Base-by-base conservation (phyloP, 2,329 filamentous ascomycete species). In the Calonectria multiphialidica region DNA sequence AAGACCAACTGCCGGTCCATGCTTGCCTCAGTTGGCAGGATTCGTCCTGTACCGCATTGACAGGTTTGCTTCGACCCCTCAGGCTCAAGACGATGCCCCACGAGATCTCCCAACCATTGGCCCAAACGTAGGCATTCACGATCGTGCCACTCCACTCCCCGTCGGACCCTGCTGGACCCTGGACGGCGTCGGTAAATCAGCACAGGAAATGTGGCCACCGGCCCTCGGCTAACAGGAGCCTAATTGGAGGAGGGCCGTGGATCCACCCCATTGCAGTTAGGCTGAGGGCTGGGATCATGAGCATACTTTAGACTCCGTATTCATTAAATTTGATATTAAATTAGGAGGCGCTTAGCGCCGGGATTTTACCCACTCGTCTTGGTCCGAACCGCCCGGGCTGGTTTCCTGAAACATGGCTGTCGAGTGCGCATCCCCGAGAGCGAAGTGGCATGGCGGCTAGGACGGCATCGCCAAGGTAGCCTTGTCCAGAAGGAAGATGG, bases 291-390 rank as follows among this genome's bases (percentile, higher is more conserved):
- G 33, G 33, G 53, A 55, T 37, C 12, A 40, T 40, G 5, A 35
- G 10, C 35, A 57, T 57, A 16, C 53, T 59, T 59, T 37, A 23
- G 6, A 21, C 23, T 23, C 53, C 53, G 53, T 59, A 59, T 59
- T 59, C 53, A 59, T 59, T 57, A 37, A 37, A 57, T 57, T 35
- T 37, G n/a, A 57, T 57, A 23, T 37, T 59, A 59, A 59, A 59
- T 59, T 33, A 59, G 53, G 53, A 59, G 53, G 33, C 53, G 18
- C 21, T 16, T 59, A 59, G 53, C 53, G 33, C 21, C 30, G 10
- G 33, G 44, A 28, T 28, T 18, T 18, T 16, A 23, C 21, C 50
- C 53, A 37, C 53, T 57, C 53, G 8, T 13, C 15, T 37, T 57
- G 53, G 30, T 5, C 53, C 30, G 33, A 40, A 12, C 35, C 53